Conservation (phyloP, 129 eudicot species). For the Mikania micrantha region DNA sequence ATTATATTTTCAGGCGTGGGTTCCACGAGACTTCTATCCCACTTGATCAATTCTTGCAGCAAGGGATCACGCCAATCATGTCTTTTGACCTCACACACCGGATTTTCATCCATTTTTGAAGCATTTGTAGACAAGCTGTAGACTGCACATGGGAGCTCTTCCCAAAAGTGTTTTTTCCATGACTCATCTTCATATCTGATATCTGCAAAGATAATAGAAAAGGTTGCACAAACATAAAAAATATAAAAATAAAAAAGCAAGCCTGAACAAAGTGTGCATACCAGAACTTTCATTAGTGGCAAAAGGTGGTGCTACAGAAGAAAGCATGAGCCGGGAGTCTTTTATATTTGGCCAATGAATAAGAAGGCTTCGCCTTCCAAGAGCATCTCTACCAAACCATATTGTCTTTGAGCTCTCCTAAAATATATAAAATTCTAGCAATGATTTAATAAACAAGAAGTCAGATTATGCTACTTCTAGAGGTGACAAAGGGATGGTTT, state of each 20-base stretch:
- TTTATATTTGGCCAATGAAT: too few species aligned
- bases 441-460: constrained; percentile 1
- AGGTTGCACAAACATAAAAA: neutral
- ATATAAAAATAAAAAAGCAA: too few species aligned
- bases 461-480: neutral
- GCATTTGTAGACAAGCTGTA: constrained; percentile 50
- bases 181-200: constrained; percentile 25
- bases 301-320: too few species aligned
- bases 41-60: constrained; percentile 61
- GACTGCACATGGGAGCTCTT: constrained; percentile 93
- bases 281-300: constrained; percentile 11
- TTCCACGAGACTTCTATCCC: constrained; percentile 69
- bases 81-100: constrained; percentile 45
- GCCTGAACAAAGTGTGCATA: neutral
- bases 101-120: constrained; percentile 25
- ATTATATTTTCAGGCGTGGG: constrained; percentile 45
- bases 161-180: constrained; percentile 56
- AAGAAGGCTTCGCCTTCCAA: too few species aligned
- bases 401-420: constrained; percentile 65
- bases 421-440: constrained; percentile 5
- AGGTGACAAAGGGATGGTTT: neutral
- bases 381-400: neutral
- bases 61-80: constrained; percentile 66
- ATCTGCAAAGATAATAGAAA: constrained; percentile 27
- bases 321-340: too few species aligned